These are phyloP conservation scores for Arthrinium puccinioides DNA, from an alignment of 2,329 filamentous ascomycete species.

Conservation along the genomic window DNA sequence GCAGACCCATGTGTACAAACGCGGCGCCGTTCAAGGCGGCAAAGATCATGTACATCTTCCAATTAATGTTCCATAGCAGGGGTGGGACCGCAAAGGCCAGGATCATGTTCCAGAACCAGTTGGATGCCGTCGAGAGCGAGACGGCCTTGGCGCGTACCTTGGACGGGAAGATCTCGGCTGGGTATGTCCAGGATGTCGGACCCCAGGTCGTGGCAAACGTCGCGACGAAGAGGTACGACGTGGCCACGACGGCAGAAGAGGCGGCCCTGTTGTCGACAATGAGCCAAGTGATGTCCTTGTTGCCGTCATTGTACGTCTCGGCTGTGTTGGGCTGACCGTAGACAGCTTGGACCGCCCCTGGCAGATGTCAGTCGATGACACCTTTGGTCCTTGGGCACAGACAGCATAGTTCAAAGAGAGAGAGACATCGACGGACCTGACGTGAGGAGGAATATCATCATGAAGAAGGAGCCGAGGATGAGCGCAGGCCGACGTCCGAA, in stretches of 20 bases:
- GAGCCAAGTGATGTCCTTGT: slow-evolving; percentile 49
- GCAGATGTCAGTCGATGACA: no score
- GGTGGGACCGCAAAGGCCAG: slow-evolving; percentile 47
- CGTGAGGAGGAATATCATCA: slow-evolving; percentile 56
- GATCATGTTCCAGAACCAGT: slow-evolving; percentile 55
- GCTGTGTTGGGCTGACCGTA: slow-evolving; percentile 45
- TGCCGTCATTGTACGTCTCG: slow-evolving; percentile 26
- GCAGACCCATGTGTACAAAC: slow-evolving; percentile 60
- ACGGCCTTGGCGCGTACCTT: slow-evolving; percentile 57
- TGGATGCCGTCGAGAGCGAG: slow-evolving; percentile 50
- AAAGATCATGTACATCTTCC: slow-evolving; percentile 67
- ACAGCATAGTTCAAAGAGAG: no score
- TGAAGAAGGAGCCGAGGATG: slow-evolving; percentile 46
- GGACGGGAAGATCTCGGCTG: slow-evolving; percentile 55
- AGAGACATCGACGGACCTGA: slow-evolving; percentile 34
- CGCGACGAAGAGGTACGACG: slow-evolving; percentile 66
- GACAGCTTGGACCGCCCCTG: slow-evolving; percentile 48
- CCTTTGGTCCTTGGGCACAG: no score
- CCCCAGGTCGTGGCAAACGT: slow-evolving; percentile 46
- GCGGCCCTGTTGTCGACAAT: slow-evolving; percentile 41
- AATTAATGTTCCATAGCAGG: slow-evolving; percentile 48
- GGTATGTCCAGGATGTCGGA: slow-evolving; percentile 43
- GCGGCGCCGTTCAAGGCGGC: slow-evolving; percentile 63
- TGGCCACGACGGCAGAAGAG: slow-evolving; percentile 59
- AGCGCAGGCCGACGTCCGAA: slow-evolving; percentile 51